phyloP scores from a whole-genome alignment of 129 eudicot genomes.

The Pittosporum tobira region DNA sequence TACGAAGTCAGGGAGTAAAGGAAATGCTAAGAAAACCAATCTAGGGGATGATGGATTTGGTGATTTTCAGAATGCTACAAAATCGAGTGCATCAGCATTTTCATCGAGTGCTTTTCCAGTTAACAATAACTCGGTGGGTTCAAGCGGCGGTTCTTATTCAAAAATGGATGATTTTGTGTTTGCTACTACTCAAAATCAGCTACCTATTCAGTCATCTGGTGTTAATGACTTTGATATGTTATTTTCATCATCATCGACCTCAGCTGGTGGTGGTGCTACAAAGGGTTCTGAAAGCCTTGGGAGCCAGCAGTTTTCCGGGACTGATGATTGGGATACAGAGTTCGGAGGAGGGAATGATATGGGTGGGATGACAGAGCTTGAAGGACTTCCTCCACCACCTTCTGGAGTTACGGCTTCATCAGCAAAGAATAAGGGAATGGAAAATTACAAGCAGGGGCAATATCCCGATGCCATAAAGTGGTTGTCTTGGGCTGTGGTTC shows the following conservation, averaged over 20 bases:
- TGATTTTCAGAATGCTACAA: conserved; percentile 50
- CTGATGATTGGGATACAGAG: conserved; percentile 71
- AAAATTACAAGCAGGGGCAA: conserved; percentile 86
- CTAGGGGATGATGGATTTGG: conserved; percentile 47
- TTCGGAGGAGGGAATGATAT: conserved; percentile 61
- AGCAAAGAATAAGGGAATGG: conserved; percentile 89
- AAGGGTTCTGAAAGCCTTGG: conserved; percentile 23
- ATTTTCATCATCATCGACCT: conserved; percentile 38
- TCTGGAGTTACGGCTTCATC: conserved; percentile 61
- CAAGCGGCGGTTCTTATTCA: conserved; percentile 18
- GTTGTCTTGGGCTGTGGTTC: conserved; percentile 92
- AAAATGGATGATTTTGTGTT: conserved; percentile 51
- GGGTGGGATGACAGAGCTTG: conserved; percentile 82
- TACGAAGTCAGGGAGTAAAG: conserved; percentile 39
- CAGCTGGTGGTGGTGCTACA: conserved; percentile 28
- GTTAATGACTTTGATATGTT: conserved; percentile 54
- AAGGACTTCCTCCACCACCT: conserved; percentile 98
- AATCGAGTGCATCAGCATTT: conserved; percentile 26
- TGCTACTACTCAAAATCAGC: conserved; percentile 31
- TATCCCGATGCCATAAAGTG: conserved; percentile 96
- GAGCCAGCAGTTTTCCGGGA: conserved; percentile 53
- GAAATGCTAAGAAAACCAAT: conserved; percentile 10
- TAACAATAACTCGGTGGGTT: conserved; percentile 18
- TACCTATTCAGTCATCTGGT: conserved; percentile 41
- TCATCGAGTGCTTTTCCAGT: conserved; percentile 21